Evolutionary conservation across 768 basidiomycete genomes (phyloP).

Genomic region (Pulveroboletus sp.): DNA sequence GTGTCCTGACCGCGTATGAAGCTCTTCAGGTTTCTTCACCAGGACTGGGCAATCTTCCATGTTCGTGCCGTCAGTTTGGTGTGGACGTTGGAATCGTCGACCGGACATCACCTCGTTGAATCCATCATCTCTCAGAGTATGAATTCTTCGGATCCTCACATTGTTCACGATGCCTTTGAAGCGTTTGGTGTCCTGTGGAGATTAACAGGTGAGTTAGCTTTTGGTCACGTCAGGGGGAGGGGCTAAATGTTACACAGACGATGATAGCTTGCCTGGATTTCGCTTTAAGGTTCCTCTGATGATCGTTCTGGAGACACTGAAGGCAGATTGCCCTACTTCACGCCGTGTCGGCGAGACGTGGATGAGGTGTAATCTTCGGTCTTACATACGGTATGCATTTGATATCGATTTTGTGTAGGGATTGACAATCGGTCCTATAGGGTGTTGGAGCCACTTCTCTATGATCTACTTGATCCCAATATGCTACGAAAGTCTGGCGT

Average conservation of each 20-base stretch:
- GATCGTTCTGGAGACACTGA: constrained; percentile 80
- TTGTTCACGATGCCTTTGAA: constrained; percentile 63
- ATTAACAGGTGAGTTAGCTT: constrained; percentile 60
- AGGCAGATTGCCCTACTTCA: constrained; percentile 68
- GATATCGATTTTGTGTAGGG: not conserved
- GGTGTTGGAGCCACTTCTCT: constrained; percentile 86
- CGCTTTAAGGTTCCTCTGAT: constrained; percentile 83
- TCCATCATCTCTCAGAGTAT: constrained; percentile 76
- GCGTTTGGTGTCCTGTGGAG: constrained; percentile 94
- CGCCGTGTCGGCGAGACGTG: constrained; percentile 90
- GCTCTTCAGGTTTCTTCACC: constrained; percentile 72
- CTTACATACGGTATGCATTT: constrained; percentile 71
- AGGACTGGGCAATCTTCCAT: constrained; percentile 70
- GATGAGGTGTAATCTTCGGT: constrained; percentile 93
- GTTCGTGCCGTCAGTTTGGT: constrained; percentile 76
- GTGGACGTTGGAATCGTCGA: constrained; percentile 69
- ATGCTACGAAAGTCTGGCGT: constrained; percentile 52
- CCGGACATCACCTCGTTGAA: constrained; percentile 64
- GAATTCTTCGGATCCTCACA: constrained; percentile 47
- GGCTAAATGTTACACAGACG: constrained; percentile 50
- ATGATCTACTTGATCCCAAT: constrained; percentile 69
- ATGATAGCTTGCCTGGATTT: constrained; percentile 77
- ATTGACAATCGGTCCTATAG: constrained; percentile 38
- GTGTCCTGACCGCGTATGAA: constrained; percentile 29
- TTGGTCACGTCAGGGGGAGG: not conserved